Evolutionary conservation across 495 filamentous ascomycete genomes (phyloP).

Genomic region (Penicillium cinerascens): DNA sequence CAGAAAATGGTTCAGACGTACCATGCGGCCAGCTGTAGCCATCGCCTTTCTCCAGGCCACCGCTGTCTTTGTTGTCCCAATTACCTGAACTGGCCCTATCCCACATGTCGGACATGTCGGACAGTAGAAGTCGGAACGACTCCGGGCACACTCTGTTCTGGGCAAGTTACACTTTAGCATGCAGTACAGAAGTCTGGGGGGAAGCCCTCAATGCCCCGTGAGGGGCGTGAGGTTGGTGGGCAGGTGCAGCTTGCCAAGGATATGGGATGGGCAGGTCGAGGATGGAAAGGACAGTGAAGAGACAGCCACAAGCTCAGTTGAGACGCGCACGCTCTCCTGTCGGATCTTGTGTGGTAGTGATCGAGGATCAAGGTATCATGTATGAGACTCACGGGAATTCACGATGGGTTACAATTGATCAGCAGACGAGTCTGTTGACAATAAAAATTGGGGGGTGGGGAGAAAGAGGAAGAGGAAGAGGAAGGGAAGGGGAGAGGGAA

Average conservation of each 20-base stretch:
- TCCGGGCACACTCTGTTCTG: not conserved
- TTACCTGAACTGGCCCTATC: not conserved
- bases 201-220: not conserved
- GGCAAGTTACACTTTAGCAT: not conserved
- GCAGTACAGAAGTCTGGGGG: not conserved
- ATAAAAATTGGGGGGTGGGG: not conserved
- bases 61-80: not conserved
- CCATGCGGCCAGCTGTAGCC: not conserved
- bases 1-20: not conserved
- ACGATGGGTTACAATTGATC: not conserved
- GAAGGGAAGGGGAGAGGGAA: not conserved
- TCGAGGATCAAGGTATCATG: not conserved
- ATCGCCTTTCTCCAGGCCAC: not conserved
- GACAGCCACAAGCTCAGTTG: not conserved
- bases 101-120: constrained; percentile 1
- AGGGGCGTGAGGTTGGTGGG: too few species aligned
- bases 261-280: too few species aligned
- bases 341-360: not conserved
- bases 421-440: not conserved
- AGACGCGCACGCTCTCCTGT: too few species aligned
- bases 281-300: not conserved
- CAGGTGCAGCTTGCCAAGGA: too few species aligned
- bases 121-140: not conserved
- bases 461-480: not conserved
- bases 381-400: not conserved